Evolutionary conservation across 441 rosid genomes (phyloP), one percentile per base, ranked within the genome.

Genomic region (Populus hybrid): DNA sequence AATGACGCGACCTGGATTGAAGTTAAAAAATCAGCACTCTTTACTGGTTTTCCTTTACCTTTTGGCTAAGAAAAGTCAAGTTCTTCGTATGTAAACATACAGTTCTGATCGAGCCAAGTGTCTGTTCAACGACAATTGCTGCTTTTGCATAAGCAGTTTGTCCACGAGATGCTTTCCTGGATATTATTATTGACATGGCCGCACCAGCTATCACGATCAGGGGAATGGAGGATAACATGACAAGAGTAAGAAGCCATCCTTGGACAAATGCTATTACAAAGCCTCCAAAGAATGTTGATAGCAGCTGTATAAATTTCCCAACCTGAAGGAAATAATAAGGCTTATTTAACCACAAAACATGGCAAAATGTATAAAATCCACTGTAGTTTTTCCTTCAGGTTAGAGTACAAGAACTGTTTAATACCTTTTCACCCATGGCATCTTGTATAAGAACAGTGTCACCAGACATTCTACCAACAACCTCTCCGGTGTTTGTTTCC

Each of bases 341-440:
- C 28, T 21, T 21, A 10, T 61, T 4, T 61, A 61, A 21, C 28
- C 66, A 21, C 66, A 61, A 61, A 21, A 23, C 12, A 61, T 61
- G 66, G 12, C 6, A 61, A 61, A 3, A 21, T 21, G 66, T 23
- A 9, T 61, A 23, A 59, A 57, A 59, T n/a, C 6, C 57, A 46
- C 6, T 14, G 18, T 14, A 14, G 18, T 46, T 46, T 46, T 46
- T 6, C 67, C 67, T 3, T 63, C 26, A 10, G 28, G 67, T 19
- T n/a, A 24, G 11, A 63, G 67, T n/a, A 8, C 8, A 40, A 34
- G 46, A 24, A 53, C 46, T 36, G 11, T 21, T 21, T 36, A 14
- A 26, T 80, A 91, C 96, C 92, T 93, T 93, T 79, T 92, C 97
- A 9, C 94, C 97, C 90, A 92, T 92, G 38, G 94, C 97, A 26